Conservation (phyloP, 192 early-diverging fungal genomes). For the Coemansia sp. region DNA sequence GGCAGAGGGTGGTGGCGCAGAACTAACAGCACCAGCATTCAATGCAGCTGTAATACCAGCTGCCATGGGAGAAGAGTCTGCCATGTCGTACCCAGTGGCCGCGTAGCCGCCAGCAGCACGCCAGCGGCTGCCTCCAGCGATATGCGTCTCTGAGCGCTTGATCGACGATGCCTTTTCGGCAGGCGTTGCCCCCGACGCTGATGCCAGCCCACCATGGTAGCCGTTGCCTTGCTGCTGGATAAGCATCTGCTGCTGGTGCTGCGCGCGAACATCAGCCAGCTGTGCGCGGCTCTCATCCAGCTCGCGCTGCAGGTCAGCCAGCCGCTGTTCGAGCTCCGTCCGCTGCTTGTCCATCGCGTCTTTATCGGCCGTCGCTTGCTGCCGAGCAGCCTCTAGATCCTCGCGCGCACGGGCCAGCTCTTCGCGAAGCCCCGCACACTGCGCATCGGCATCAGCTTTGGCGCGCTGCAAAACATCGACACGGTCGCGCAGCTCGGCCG, state of each 20-base stretch:
- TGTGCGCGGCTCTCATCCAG: slow-evolving; percentile 23
- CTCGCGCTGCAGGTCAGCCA: slow-evolving; percentile 45
- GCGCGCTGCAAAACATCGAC: slow-evolving; percentile 27
- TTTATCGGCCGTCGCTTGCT: slow-evolving; percentile 16
- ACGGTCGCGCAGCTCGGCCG: slow-evolving; percentile 17
- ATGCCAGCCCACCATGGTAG: too few species aligned
- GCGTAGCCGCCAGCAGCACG: slow-evolving; percentile 29
- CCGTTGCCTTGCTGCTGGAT: slow-evolving; percentile 23
- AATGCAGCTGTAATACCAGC: not conserved
- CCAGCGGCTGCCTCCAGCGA: slow-evolving; percentile 28
- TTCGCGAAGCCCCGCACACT: slow-evolving; percentile 25
- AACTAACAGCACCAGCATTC: not conserved
- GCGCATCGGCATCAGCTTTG: slow-evolving; percentile 29
- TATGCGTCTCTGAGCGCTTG: slow-evolving; percentile 23
- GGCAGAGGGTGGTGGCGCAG: not conserved
- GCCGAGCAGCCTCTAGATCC: slow-evolving; percentile 31
- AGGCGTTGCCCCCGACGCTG: not conserved
- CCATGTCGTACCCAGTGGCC: slow-evolving; percentile 46
- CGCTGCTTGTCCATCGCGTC: slow-evolving; percentile 7
- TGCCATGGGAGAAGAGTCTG: slow-evolving; percentile 14
- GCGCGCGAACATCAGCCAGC: slow-evolving; percentile 41
- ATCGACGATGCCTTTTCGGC: slow-evolving; percentile 18
- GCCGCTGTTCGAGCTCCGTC: slow-evolving; percentile 31
- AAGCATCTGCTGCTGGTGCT: slow-evolving; percentile 44
- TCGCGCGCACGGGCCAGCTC: slow-evolving; percentile 22